Evolutionary conservation across 2,329 filamentous ascomycete genomes (phyloP), one percentile per base, ranked within the genome.

Genomic region (Sphaerulina vaccinii): DNA sequence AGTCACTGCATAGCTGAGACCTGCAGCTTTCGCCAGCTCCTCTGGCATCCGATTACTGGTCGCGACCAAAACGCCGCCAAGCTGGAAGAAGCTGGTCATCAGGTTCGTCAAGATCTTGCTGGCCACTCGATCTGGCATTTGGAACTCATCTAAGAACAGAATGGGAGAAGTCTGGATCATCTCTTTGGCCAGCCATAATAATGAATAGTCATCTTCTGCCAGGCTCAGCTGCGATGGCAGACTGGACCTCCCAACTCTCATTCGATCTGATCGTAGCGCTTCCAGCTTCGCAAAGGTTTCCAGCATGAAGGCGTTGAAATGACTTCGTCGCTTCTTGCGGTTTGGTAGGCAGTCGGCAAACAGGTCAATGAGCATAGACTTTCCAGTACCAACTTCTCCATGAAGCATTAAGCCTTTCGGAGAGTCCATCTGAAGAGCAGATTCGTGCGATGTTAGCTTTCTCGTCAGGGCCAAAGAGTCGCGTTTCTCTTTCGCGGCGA

Each of bases 251-350:
- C 42, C 52, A 9, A 39, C 49, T 27, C 36, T 39, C 15, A 48
- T 51, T 8, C 72, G 66, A 60, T 61, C 67, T 23, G 70, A 68
- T 3, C 88, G 76, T 38, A 87, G 78, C 10, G 78, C 73, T 61
- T 92, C 88, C 1, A 93, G 74, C 44, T 84, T 83, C 1, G 87
- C 85, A 40, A 91, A 78, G 0, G 82, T 84, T 59, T 91, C 84
- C 7, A 92, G 75, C 86, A 93, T 93, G 62, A 93, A 93, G 0
- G 86, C 90, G 66, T 89, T 90, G 71, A 90, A 93, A 65, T 92
- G 88, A 83, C 86, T 90, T 54, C 87, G 76, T 60, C 79, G 77
- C 73, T 92, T 92, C 63, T 83, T 84, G 38, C 77, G 74, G 13
- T 83, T 90, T 1, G 88, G 88, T 3, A 93, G 71, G 44, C 85